Evolutionary conservation across 768 basidiomycete genomes (phyloP), one percentile per base, ranked within the genome.

Genomic region (Lactarius trivialis): DNA sequence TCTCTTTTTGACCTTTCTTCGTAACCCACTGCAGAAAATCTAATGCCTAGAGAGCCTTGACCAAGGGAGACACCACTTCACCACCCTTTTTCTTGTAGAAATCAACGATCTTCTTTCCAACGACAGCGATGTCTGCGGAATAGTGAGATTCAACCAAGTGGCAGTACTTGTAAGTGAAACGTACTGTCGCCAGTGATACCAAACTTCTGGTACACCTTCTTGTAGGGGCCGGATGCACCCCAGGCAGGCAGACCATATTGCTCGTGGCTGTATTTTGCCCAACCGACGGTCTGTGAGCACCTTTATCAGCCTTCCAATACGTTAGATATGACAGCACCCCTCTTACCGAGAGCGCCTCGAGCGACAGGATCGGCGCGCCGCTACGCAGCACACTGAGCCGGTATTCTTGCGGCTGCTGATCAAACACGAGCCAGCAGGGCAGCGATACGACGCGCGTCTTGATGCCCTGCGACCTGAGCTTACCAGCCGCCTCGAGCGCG

Each of bases 181-280:
- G 56, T 75, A 88, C 85, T 88, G 51, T 81, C 72, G 15, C 85
- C 87, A 39, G 91, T 93, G 71, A 93, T 82, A 48, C 89, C 91
- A 68, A 92, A 90, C 75, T 92, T 91, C 77, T 89, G 89, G 73
- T 97, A 97, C 14, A 95, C 88, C 77, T 93, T 82, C 75, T 85
- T 81, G 72, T 91, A 93, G 12, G 94, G 93, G 57, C 89, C 93
- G 21, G 93, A 95, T 17, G 91, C 85, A 71, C 93, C 93, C 88
- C 90, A 97, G 36, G 79, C 80, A 37, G 76, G 68, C 61, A 91
- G 73, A 70, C 89, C 90, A 63, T 78, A 90, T 80, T 90, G 88
- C 81, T 95, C 93, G 72, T 96, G 93, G 68, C 87, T 86, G 79
- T 91, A 93, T 75, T 87, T 88, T 65, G 83, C 81, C 94, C 94